Evolutionary conservation across 352 stramenopile genomes (phyloP).

Genomic region (Phytophthora pinifolia): DNA sequence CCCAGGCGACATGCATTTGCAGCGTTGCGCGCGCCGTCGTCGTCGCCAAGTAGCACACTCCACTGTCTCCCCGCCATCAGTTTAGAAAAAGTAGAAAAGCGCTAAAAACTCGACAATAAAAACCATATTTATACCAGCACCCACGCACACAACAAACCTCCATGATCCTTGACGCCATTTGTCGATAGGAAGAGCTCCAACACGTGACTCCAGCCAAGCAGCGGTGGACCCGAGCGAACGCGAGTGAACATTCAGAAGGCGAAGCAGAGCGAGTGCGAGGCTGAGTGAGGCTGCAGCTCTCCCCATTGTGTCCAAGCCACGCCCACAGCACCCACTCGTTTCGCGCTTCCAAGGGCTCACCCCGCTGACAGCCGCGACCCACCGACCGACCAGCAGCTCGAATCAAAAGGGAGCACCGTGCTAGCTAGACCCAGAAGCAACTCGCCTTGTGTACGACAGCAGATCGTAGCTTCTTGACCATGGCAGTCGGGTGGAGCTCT

Average conservation of each 20-base stretch:
- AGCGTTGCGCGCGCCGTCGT: constrained; percentile 15
- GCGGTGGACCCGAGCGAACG: constrained; percentile 10
- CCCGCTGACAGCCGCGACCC: constrained; percentile 2
- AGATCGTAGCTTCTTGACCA: constrained; percentile 7
- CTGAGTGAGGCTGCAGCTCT: constrained; percentile 17
- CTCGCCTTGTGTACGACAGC: not conserved
- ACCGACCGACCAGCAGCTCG: constrained; percentile 2
- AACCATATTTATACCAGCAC: constrained; percentile 53
- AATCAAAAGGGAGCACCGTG: not conserved
- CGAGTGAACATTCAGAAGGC: constrained; percentile 4
- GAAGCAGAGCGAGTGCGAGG: constrained; percentile 6
- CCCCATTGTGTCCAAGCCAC: constrained; percentile 1
- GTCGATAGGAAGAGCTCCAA: not conserved
- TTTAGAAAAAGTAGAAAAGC: constrained; percentile 75
- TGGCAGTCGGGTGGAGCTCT: too few relatives aligned
- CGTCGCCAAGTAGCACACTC: constrained; percentile 17
- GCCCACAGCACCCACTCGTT: constrained; percentile 3
- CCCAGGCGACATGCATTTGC: constrained; percentile 18
- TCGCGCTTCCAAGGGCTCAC: constrained; percentile 2
- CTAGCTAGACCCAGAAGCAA: constrained; percentile 1
- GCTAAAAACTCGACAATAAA: constrained; percentile 54
- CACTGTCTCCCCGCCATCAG: constrained; percentile 30
- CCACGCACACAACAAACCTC: constrained; percentile 18
- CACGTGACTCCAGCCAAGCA: not conserved
- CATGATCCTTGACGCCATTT: not conserved